Conservation (phyloP, 805 yeast species). For the Saccharomyces kudriavzevii region DNA sequence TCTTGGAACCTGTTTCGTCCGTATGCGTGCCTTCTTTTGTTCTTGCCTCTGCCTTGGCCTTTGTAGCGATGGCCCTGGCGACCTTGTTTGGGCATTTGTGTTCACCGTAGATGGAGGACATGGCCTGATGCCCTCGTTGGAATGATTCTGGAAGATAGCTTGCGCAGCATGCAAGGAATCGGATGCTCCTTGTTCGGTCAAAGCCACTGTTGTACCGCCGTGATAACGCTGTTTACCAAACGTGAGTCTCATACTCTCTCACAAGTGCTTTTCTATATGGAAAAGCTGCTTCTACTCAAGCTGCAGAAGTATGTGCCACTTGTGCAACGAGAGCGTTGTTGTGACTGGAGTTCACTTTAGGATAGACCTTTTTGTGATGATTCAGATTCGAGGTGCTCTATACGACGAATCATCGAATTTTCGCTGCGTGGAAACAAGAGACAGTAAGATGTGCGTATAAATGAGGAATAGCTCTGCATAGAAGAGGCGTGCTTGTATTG, state of each 20-base stretch:
- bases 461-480: not conserved
- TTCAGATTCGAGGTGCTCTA: not conserved
- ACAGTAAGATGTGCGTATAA: not conserved
- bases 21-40: not conserved
- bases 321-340: not conserved
- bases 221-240: not conserved
- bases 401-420: not conserved
- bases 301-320: not conserved
- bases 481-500: not conserved
- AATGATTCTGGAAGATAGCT: slow-evolving; percentile 12
- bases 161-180: slow-evolving; percentile 15
- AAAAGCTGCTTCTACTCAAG: not conserved
- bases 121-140: not conserved
- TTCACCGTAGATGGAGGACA: not conserved
- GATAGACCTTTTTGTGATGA: not conserved
- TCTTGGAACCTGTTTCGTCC: not conserved
- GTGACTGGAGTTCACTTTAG: not conserved
- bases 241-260: not conserved
- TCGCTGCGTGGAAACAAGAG: not conserved
- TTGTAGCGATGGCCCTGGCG: not conserved
- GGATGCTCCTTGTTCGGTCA: not conserved
- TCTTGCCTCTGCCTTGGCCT: not conserved
- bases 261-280: not conserved
- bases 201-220: not conserved
- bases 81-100: not conserved